phyloP scores from a whole-genome alignment of 2,329 filamentous ascomycete species.

The Penicillium sp. region DNA sequence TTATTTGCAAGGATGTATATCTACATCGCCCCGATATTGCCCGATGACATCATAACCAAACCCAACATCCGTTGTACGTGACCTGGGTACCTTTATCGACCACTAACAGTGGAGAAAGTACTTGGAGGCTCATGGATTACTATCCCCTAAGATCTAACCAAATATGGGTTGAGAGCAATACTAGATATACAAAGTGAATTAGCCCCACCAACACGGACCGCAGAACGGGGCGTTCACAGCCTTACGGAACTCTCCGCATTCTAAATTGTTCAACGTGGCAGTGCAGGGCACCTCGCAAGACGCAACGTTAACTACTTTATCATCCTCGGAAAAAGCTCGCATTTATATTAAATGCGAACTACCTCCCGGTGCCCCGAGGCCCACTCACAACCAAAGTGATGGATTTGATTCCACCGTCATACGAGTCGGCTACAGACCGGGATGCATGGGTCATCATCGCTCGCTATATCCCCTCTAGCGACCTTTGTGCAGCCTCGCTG shows the following conservation, averaged over 20 bases:
- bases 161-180: background rate
- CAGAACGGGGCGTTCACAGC: background rate
- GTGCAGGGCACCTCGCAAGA: slow-evolving; percentile 6
- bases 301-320: background rate
- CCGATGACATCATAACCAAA: background rate
- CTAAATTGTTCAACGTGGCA: slow-evolving; percentile 1
- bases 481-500: slow-evolving; percentile 56
- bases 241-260: background rate
- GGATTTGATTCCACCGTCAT: slow-evolving; percentile 61
- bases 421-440: slow-evolving; percentile 55
- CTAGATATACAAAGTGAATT: background rate
- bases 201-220: background rate
- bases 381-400: slow-evolving; percentile 35
- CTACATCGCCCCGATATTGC: background rate
- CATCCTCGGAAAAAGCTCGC: background rate
- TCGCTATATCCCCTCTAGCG: slow-evolving; percentile 55
- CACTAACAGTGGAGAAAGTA: background rate
- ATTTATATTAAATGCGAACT: background rate
- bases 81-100: background rate
- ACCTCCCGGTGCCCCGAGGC: no score
- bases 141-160: background rate
- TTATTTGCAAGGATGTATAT: background rate
- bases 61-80: background rate
- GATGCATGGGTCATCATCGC: slow-evolving; percentile 59
- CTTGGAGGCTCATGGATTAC: background rate